Base-by-base conservation (phyloP, 306 rosid genomes). In the Ammopiptanthus mongolicus region DNA sequence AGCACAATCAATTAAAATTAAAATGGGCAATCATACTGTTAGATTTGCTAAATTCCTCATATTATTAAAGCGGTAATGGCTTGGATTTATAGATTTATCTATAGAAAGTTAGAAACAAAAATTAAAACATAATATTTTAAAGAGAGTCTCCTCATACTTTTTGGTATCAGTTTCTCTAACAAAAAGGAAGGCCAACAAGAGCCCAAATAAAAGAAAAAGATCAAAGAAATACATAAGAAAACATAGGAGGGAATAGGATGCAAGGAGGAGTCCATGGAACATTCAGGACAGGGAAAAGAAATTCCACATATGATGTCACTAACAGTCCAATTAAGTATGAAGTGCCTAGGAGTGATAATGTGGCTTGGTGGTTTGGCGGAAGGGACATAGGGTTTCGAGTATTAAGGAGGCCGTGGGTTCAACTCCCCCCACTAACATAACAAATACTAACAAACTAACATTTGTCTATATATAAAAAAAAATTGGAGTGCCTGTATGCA, bases 31-130 rank as follows among this genome's bases (percentile, higher is more conserved):
- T 46, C 56, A 67, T 17, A 57, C 10, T 21, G 59, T 47, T 22
- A 21, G 33, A 50, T 31, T 22, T 22, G 36, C 13, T 42, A 15
- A 59, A 29, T 15, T 44, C 47, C 34, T 50, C 10, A 19, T 37
- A 51, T 44, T 10, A 78, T 31, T 46, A 37, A 62, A 59, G 47
- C 34, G 65, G 33, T 31, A 50, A 44, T 7, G 2, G 15, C 73
- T 66, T 80, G 58, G 65, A 64, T 37, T 33, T 58, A 71, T 58
- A 22, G 72, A 42, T 36, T 77, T 63, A 74, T 51, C 42, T 13
- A 17, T 37, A 18, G 51, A 28, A 29, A 41, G 58, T 9, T 18
- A 58, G 22, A 59, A 58, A 66, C 52, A 58, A 61, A 22, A 71
- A 65, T 14, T 47, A 58, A 65, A 50, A 5, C 19, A 52, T 25